These are phyloP conservation scores for Bromus sterilis DNA, from an alignment of 176 grass and related monocot genomes.

Conservation along the genomic window DNA sequence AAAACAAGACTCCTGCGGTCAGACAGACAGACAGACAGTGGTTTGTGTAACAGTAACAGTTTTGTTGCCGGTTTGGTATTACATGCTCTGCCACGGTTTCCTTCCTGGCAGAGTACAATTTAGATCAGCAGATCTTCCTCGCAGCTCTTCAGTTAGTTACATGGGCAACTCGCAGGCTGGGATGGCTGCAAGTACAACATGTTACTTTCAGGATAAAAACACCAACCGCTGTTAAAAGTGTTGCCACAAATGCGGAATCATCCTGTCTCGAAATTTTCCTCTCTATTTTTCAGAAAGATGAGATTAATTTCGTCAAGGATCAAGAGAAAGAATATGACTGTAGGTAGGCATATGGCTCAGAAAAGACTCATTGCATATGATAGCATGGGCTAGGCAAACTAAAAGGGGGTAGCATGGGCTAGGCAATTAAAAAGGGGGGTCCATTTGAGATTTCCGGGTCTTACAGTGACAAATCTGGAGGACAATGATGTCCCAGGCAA, in stretches of 20 bases:
- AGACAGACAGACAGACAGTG: neutral
- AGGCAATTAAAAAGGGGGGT: neutral
- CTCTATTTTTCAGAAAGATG: neutral
- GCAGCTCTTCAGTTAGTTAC: neutral
- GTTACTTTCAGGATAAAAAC: neutral
- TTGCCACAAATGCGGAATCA: neutral
- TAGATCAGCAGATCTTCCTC: neutral
- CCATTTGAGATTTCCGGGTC: too few species aligned
- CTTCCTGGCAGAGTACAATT: neutral
- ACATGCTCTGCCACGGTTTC: neutral
- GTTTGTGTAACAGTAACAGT: neutral
- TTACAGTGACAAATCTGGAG: slow-evolving; percentile 55
- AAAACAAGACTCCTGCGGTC: neutral
- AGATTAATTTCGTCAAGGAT: neutral
- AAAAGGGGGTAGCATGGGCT: neutral
- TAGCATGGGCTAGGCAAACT: neutral
- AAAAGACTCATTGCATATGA: neutral
- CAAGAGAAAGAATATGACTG: neutral
- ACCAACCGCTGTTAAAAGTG: neutral
- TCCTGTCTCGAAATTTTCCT: neutral
- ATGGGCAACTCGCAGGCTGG: neutral
- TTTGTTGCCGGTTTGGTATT: neutral
- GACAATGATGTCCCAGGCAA: slow-evolving; percentile 60
- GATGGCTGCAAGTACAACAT: neutral
- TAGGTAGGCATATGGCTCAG: neutral